Evolutionary conservation across 495 filamentous ascomycete genomes (phyloP).

Genomic region (Podospora sp.): DNA sequence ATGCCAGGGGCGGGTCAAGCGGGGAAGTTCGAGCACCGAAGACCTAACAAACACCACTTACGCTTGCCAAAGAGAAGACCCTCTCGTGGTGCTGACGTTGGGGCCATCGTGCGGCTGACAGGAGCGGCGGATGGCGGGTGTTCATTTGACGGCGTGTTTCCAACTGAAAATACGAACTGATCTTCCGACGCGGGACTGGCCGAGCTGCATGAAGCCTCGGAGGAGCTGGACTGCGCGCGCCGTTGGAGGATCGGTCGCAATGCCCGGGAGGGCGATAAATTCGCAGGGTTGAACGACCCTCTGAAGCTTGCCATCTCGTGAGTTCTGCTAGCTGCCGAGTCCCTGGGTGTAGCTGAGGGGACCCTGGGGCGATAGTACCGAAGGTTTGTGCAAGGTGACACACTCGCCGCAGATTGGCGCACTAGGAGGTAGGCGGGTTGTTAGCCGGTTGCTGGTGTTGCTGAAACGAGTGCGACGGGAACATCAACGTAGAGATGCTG

Average conservation of each 20-base stretch:
- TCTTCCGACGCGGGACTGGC: slow-evolving; percentile 29
- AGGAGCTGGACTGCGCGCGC: slow-evolving; percentile 42
- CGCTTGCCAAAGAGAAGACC: slow-evolving; percentile 23
- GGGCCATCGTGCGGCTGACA: neutral
- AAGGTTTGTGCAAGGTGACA: neutral
- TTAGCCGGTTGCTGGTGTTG: neutral
- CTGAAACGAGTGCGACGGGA: neutral
- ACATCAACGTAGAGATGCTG: neutral
- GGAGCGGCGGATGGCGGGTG: slow-evolving; percentile 12
- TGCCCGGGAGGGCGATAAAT: neutral
- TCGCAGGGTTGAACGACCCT: slow-evolving; percentile 1
- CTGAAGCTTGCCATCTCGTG: slow-evolving; percentile 3
- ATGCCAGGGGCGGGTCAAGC: neutral
- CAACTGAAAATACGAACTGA: slow-evolving; percentile 30
- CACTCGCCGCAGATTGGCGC: neutral
- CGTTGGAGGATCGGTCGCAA: slow-evolving; percentile 33
- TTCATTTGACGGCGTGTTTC: slow-evolving; percentile 26
- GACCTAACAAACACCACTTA: slow-evolving; percentile 14
- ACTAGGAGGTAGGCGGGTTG: neutral
- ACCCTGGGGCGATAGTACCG: neutral
- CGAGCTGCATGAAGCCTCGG: slow-evolving; percentile 30
- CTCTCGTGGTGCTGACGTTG: slow-evolving; percentile 13
- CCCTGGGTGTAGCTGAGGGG: neutral
- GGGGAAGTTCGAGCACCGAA: neutral
- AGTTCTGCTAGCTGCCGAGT: neutral